Base-by-base conservation (phyloP, 2,329 filamentous ascomycete genomes). In the Pyricularia sp. region DNA sequence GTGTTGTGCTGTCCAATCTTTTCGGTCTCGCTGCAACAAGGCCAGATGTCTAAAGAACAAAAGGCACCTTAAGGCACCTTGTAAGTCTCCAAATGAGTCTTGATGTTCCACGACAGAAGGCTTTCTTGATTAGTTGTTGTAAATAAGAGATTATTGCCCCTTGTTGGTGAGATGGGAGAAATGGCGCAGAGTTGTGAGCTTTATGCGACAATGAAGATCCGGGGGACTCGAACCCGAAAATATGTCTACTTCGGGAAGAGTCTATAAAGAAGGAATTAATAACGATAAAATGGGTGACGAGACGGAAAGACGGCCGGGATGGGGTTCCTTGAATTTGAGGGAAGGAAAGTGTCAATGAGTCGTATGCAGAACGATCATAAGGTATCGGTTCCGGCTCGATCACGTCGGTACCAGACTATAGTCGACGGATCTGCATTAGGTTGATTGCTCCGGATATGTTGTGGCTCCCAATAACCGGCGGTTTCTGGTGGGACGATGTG, bases 341-440 rank as follows among this genome's bases (percentile, higher is more conserved):
- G 10, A 14, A 20, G 20, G 20, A 20, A 23, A 17, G 23, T 12
- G 59, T 30, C 14, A 30, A 28, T 28, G 25, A 63, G 59, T 28
- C 26, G 59, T 63, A 14, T 26, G 11, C 59, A 63, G 59, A 28
- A 17, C 10, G 59, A 63, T 63, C 23, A 63, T 63, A 63, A 36
- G 23, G 59, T 28, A 63, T 63, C 25, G 59, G 14, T 63, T 63
- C 25, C 59, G 59, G 59, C 25, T 63, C 59, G 59, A 63, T 63
- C 59, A 63, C 12, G 59, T 63, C 59, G 59, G 59, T 63, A 63
- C 59, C 59, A 63, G 59, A 63, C 59, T 63, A 63, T 7, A 63
- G 59, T 63, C 59, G 59, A 63, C 25, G 59, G 59, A 63, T 66
- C 20, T 28, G 28, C n/a, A 26, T 25, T 50, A 23, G 33, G 65